Percentiles rank a stretch among this genome's conserved stretches.
phyloP scores from a whole-genome alignment of 306 rosid species.

The Begonia fuchsioides region DNA sequence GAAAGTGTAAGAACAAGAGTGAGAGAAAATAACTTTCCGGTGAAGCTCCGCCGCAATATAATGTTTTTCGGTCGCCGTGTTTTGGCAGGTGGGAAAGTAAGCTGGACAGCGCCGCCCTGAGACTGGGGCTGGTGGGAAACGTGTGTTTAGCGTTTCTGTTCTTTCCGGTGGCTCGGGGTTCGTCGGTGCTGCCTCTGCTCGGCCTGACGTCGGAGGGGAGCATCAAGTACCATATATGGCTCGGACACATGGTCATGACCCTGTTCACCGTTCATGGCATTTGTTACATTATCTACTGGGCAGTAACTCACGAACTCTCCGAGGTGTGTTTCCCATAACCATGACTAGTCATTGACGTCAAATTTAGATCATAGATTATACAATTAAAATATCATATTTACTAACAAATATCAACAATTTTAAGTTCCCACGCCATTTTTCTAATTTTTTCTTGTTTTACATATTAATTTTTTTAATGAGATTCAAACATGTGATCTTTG shows the following conservation, averaged over 20 bases:
- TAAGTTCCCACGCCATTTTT: no score
- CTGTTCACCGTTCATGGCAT: conserved; percentile 64
- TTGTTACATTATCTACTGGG: conserved; percentile 34
- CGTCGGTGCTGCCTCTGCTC: conserved; percentile 48
- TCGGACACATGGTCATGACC: conserved; percentile 45
- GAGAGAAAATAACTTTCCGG: no score
- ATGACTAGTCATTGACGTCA: no score
- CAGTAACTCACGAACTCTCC: conserved; percentile 18
- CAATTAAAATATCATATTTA: no score
- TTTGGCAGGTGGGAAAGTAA: conserved; percentile 53
- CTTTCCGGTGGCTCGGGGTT: conserved; percentile 66
- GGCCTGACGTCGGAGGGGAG: conserved; percentile 65
- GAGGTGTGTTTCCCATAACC: conserved; percentile 14
- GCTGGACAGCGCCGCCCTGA: conserved; percentile 20
- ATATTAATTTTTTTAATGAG: no score
- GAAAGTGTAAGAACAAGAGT: conserved; percentile 37
- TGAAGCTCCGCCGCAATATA: no score
- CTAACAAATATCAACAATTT: no score
- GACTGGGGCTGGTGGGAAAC: conserved; percentile 44
- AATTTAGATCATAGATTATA: no score
- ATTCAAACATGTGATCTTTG: no score
- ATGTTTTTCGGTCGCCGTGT: no score
- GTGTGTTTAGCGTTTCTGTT: conserved; percentile 43
- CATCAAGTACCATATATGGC: conserved; percentile 72
- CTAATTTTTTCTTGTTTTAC: no score